Conservation (phyloP, 140 eudicot genomes). For the Senecio squalidus region DNA sequence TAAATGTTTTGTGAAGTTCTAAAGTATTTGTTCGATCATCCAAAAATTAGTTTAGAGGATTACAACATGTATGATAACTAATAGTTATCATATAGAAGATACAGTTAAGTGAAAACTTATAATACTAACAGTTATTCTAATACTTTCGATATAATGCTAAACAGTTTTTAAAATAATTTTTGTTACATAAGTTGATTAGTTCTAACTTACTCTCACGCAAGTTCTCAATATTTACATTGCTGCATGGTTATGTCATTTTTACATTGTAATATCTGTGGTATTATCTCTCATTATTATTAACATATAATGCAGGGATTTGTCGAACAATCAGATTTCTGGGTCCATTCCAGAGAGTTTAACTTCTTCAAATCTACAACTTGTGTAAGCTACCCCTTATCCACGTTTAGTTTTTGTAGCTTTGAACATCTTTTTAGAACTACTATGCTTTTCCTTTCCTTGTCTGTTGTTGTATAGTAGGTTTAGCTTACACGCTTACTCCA, state of each 20-base stretch:
- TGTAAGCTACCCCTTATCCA: conserved; percentile 55
- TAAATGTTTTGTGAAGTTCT: too few relatives aligned
- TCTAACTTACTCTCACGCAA: neutral
- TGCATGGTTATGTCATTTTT: conserved; percentile 5
- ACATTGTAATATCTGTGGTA: neutral
- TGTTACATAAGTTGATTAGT: too few relatives aligned
- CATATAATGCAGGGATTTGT: conserved; percentile 68
- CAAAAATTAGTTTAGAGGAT: neutral
- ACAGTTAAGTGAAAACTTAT: neutral
- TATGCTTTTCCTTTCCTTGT: neutral
- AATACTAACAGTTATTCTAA: neutral
- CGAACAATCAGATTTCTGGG: conserved; percentile 71
- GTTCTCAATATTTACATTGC: conserved; percentile 1
- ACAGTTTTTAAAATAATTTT: too few relatives aligned
- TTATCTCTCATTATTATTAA: conserved; percentile 3
- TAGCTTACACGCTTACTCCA: neutral
- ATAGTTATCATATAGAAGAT: neutral
- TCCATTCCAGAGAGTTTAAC: conserved; percentile 73
- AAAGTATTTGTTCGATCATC: neutral
- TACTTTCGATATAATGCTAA: neutral
- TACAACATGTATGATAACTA: neutral
- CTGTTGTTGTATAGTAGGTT: neutral
- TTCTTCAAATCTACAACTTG: conserved; percentile 79
- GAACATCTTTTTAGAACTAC: neutral
- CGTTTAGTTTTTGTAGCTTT: conserved; percentile 1